Conservation (phyloP, 148 eudicot species). For the Vaccinium vitisidaea region DNA sequence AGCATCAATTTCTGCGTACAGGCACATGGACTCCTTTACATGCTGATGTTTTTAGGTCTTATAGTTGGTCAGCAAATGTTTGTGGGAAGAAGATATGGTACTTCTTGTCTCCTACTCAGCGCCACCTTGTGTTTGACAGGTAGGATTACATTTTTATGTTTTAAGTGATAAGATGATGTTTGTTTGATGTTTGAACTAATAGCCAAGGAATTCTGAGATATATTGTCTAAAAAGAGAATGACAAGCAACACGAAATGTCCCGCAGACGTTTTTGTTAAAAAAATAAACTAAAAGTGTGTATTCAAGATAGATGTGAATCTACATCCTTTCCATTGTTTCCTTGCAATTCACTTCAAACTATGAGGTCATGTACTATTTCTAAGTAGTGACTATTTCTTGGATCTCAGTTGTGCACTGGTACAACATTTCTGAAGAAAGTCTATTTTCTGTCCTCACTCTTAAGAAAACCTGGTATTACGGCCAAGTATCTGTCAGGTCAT, state of each 20-base stretch:
- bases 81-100: constrained; percentile 93
- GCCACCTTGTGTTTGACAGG: constrained; percentile 90
- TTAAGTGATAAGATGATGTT: not conserved
- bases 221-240: not conserved
- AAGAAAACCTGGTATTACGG: not conserved
- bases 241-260: not conserved
- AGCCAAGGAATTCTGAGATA: not conserved
- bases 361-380: not conserved
- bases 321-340: not conserved
- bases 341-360: not conserved
- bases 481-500: not conserved
- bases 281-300: not conserved
- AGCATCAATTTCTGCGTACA: constrained; percentile 29
- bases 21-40: constrained; percentile 99
- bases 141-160: constrained; percentile 24
- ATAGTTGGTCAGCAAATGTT: constrained; percentile 98
- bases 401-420: not conserved
- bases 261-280: not conserved
- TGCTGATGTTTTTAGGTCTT: constrained; percentile 98
- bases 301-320: not conserved
- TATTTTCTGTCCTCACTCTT: not conserved
- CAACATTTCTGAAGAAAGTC: not conserved
- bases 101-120: constrained; percentile 75
- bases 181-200: not conserved
- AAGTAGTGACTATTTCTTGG: not conserved